Base-by-base conservation (phyloP, 768 basidiomycete genomes). In the Tulasnella sp. region DNA sequence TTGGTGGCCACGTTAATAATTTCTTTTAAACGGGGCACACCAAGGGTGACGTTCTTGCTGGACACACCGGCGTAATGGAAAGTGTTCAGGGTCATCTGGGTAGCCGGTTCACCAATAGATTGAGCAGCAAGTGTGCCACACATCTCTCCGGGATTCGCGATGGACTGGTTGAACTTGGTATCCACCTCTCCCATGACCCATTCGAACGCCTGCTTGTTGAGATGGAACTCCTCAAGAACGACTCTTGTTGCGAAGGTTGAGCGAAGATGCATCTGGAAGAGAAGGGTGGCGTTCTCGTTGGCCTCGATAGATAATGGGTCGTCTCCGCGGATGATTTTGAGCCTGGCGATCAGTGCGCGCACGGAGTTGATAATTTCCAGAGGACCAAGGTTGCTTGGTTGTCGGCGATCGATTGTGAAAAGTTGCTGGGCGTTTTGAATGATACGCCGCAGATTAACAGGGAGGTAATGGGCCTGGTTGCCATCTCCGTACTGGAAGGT, bases 1-100 rank as follows among this genome's bases (percentile, higher is more conserved):
- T 99, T 97, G 27, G 93, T 94, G 0, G 98, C 98, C 80, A 99
- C 97, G 84, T 99, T 99, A 87, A 99, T 99, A 82, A 99, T 98
- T 86, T 99, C 98, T 87, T 99, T 99, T 81, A 99, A 85, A 86
- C 98, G 97, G 2, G 98, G 98, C 1, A 99, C 98, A 92, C 98
- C 98, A 80, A 99, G 94, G 0, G 98, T 99, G 74, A 99, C 98
- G 86, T 98, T 98, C 87, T 99, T 99, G 84, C 94, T 96, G n/a
- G 98, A 97, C 36, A 99, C 98, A 92, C 98, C 98, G 80, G 98
- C 98, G 85, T 98, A 99, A 86, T 99, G 98, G 94, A 99, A 99
- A 0, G 97, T 99, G 85, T 99, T 99, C 80, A 99, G 86, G 8
- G 98, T 99, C 98, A 99, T 99, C 87, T 99, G 98, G 0, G 98